A percentile compares a stretch with the other conserved stretches of the same genome.
Evolutionary conservation across 495 filamentous ascomycete species (phyloP).

Genomic region (Podospora pseudopauciseta): DNA sequence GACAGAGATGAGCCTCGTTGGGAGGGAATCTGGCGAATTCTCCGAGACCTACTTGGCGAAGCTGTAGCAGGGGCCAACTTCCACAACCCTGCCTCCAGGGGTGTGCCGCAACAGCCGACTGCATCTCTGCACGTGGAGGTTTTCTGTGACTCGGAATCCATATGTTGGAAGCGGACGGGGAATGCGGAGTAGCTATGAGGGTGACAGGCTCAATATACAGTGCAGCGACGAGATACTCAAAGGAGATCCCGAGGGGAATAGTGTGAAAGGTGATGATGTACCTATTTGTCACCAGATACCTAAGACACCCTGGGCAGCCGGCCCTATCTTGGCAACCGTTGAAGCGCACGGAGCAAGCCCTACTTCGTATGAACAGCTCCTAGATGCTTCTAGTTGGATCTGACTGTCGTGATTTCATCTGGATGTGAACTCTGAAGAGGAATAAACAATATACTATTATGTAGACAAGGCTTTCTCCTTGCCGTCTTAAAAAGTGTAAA

Average conservation of each 20-base stretch:
- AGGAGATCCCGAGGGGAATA: too few species aligned
- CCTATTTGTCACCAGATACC: not conserved
- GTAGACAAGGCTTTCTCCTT: not conserved
- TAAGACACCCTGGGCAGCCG: not conserved
- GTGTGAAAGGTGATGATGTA: too few species aligned
- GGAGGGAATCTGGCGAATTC: not conserved
- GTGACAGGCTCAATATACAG: too few species aligned
- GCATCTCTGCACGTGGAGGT: not conserved
- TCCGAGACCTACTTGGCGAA: not conserved
- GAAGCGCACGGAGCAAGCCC: not conserved
- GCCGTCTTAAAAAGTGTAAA: not conserved
- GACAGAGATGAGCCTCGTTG: not conserved
- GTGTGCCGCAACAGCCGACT: conserved; percentile 11
- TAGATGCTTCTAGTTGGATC: too few species aligned
- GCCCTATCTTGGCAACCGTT: not conserved
- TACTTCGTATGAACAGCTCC: not conserved
- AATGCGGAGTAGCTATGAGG: too few species aligned
- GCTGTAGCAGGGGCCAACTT: not conserved
- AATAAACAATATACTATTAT: not conserved
- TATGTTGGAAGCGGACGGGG: not conserved
- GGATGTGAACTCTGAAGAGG: not conserved
- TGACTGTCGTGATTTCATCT: not conserved
- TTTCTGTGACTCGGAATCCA: not conserved
- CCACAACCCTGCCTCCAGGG: not conserved
- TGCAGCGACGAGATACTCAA: too few species aligned